Conservation (phyloP, 1,139 yeast genomes). For the Hemisphaericaspora xylofermentans region DNA sequence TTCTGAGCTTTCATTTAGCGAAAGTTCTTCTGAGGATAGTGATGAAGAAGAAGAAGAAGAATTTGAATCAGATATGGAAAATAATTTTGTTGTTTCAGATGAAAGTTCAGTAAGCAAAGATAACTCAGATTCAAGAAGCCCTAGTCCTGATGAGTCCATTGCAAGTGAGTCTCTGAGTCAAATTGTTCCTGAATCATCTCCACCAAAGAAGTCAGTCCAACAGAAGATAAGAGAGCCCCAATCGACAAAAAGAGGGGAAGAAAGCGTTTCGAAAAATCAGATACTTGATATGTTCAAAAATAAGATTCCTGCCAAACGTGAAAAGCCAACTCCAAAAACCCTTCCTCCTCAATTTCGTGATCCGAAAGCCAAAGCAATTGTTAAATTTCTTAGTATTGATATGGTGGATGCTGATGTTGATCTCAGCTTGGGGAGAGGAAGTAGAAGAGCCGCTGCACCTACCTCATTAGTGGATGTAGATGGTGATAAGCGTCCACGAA, state of each 20-base stretch:
- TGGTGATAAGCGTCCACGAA: neutral
- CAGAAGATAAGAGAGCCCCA: neutral
- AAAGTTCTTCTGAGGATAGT: neutral
- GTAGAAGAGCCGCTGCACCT: conserved; percentile 8
- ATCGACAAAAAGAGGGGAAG: neutral
- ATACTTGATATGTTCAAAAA: conserved; percentile 25
- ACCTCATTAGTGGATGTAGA: neutral
- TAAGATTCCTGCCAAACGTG: conserved; percentile 12
- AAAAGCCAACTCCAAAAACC: neutral
- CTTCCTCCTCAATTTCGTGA: conserved; percentile 3
- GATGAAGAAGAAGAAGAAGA: neutral
- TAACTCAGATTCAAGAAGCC: neutral
- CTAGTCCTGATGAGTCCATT: neutral
- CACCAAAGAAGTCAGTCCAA: neutral
- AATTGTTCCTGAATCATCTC: neutral
- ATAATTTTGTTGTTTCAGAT: neutral
- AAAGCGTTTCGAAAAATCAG: conserved; percentile 22
- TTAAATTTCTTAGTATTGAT: conserved; percentile 11
- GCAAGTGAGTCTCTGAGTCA: neutral
- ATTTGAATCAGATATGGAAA: neutral
- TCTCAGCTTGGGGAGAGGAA: conserved; percentile 8
- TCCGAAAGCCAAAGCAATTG: conserved; percentile 4
- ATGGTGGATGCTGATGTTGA: conserved; percentile 14
- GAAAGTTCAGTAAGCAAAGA: neutral
- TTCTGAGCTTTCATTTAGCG: neutral